Evolutionary conservation across 2,329 filamentous ascomycete species (phyloP).

Genomic region (Aspergillus tubingensis): DNA sequence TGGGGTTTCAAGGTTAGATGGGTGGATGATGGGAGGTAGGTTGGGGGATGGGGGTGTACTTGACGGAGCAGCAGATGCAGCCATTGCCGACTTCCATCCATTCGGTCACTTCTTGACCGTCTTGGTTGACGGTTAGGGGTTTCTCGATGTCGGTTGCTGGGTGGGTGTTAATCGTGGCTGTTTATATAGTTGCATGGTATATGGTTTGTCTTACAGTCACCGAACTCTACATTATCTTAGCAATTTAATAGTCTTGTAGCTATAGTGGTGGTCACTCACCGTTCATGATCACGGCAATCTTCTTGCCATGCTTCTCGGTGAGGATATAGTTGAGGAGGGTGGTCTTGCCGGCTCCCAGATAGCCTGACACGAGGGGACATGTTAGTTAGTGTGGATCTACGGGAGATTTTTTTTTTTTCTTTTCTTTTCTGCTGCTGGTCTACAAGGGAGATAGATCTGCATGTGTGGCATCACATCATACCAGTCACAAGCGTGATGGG

Average conservation of each 20-base stretch:
- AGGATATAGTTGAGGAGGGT: conserved; percentile 95
- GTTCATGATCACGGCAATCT: conserved; percentile 96
- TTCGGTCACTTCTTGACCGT: conserved; percentile 79
- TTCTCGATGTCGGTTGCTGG: conserved; percentile 92
- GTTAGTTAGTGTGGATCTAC: background rate
- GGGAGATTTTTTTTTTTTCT: background rate
- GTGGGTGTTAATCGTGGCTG: background rate
- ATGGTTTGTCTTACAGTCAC: conserved; percentile 63
- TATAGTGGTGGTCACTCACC: conserved; percentile 50
- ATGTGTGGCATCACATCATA: conserved; percentile 27
- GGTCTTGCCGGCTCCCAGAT: conserved; percentile 93
- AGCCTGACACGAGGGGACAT: conserved; percentile 59
- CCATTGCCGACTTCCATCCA: conserved; percentile 97
- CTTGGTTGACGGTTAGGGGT: conserved; percentile 85
- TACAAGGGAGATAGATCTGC: background rate
- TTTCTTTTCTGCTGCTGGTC: background rate
- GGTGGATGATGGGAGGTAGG: background rate
- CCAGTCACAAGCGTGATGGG: conserved; percentile 55
- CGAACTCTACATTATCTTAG: conserved; percentile 64
- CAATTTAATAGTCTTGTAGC: background rate
- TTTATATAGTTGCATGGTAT: background rate
- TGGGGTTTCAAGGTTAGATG: conserved; percentile 35
- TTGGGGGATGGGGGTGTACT: conserved; percentile 53
- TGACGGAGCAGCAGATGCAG: conserved; percentile 97
- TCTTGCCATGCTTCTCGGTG: conserved; percentile 93